Conservation (phyloP, 1,139 yeast species). For the Suhomyces bribrorum region DNA sequence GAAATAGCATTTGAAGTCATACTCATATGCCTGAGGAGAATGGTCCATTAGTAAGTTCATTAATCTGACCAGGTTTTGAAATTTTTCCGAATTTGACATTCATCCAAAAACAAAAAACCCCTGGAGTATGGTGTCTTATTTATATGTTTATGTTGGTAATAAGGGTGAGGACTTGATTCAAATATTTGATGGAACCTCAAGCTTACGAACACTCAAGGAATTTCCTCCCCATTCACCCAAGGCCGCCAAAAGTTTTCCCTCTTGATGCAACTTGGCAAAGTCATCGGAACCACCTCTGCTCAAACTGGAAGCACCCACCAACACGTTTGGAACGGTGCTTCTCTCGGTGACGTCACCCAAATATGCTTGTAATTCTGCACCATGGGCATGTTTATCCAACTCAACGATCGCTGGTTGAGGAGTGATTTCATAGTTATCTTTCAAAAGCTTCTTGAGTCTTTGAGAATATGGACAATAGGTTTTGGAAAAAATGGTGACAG, state of each 20-base stretch:
- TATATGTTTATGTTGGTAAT: no score
- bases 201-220: constrained; percentile 51
- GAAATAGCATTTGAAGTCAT: no score
- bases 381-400: constrained; percentile 74
- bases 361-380: constrained; percentile 60
- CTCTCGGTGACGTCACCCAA: constrained; percentile 60
- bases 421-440: constrained; percentile 62
- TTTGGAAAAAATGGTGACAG: constrained; percentile 73
- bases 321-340: constrained; percentile 70
- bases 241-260: constrained; percentile 49
- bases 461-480: constrained; percentile 76
- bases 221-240: constrained; percentile 68
- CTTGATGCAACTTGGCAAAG: constrained; percentile 59
- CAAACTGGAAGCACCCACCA: constrained; percentile 53
- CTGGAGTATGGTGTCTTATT: no score
- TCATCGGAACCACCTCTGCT: constrained; percentile 85
- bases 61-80: no score
- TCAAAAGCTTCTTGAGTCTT: constrained; percentile 64
- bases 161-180: constrained; percentile 1
- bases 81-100: no score
- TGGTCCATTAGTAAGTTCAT: no score
- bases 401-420: constrained; percentile 80
- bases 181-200: constrained; percentile 55
- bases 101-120: no score
- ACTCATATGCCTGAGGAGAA: no score